phyloP scores from a whole-genome alignment of 352 stramenopile genomes.

The Saprolegnia parasitica region DNA sequence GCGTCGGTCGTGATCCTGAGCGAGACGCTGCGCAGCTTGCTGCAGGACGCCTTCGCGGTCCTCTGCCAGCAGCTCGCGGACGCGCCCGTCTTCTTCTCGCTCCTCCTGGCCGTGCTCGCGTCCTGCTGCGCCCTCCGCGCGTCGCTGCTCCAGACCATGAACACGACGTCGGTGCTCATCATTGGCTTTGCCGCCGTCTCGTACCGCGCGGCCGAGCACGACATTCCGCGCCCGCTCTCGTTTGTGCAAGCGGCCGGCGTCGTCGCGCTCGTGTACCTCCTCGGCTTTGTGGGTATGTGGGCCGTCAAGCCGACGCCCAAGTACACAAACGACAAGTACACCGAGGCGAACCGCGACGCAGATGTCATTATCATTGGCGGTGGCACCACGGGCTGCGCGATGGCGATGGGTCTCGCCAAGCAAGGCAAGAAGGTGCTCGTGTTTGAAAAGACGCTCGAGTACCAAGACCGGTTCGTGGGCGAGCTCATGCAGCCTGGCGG shows the following conservation, averaged over 20 bases:
- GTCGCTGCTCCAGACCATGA: constrained; percentile 26
- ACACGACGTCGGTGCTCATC: constrained; percentile 23
- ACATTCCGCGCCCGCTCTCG: not conserved
- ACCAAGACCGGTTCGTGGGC: constrained; percentile 45
- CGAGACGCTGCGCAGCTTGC: constrained; percentile 24
- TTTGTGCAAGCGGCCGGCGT: constrained; percentile 9
- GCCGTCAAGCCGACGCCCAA: constrained; percentile 20
- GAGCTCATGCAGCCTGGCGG: constrained; percentile 49
- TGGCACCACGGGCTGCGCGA: constrained; percentile 28
- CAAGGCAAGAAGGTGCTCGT: constrained; percentile 30
- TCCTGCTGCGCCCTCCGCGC: constrained; percentile 22
- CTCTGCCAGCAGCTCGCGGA: constrained; percentile 28
- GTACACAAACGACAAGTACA: constrained; percentile 18
- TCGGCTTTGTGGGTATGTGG: constrained; percentile 26
- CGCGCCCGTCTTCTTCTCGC: constrained; percentile 23
- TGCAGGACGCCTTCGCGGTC: constrained; percentile 27
- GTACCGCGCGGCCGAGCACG: constrained; percentile 8
- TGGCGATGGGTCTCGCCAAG: constrained; percentile 27
- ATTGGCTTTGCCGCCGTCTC: constrained; percentile 17
- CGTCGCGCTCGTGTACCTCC: constrained; percentile 11
- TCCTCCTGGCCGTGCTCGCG: constrained; percentile 20
- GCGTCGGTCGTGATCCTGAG: constrained; percentile 27
- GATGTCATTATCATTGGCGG: constrained; percentile 32
- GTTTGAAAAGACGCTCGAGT: constrained; percentile 29
- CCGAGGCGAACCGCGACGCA: constrained; percentile 17